Percentiles rank a stretch among this genome's conserved stretches.
These are phyloP conservation scores for Aspergillus sp. DNA, from an alignment of 2,329 filamentous ascomycete genomes.

Conservation along the genomic window DNA sequence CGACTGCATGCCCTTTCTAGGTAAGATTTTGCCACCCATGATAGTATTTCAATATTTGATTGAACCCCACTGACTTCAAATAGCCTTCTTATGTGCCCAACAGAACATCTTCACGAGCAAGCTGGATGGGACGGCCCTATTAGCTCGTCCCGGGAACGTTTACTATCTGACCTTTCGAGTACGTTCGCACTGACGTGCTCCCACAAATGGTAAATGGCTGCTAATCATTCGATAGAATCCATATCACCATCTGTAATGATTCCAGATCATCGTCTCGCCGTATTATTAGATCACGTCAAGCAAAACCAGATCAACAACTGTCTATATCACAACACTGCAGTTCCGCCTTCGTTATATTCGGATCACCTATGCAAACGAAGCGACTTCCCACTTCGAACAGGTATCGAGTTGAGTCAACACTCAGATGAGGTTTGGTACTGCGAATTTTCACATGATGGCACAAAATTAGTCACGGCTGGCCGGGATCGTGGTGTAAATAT, in stretches of 20 bases:
- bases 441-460: slow-evolving; percentile 83
- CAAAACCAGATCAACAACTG: slow-evolving; percentile 76
- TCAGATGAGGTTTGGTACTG: slow-evolving; percentile 87
- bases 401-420: slow-evolving; percentile 68
- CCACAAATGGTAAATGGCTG: slow-evolving; percentile 12
- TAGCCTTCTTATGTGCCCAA: slow-evolving; percentile 83
- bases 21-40: slow-evolving; percentile 28
- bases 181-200: slow-evolving; percentile 27
- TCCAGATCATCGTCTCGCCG: slow-evolving; percentile 80
- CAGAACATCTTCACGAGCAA: slow-evolving; percentile 69
- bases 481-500: slow-evolving; percentile 71
- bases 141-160: slow-evolving; percentile 65
- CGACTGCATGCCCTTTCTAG: slow-evolving; percentile 78
- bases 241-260: slow-evolving; percentile 98
- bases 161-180: slow-evolving; percentile 84
- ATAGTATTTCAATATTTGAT: too few relatives aligned
- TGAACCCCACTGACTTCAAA: background rate
- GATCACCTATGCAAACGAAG: slow-evolving; percentile 79
- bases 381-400: slow-evolving; percentile 70
- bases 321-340: slow-evolving; percentile 78
- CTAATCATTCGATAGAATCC: slow-evolving; percentile 53
- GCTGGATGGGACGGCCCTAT: slow-evolving; percentile 81
- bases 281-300: slow-evolving; percentile 78
- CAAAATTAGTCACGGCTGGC: slow-evolving; percentile 75
- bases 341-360: slow-evolving; percentile 77